Evolutionary conservation across 495 filamentous ascomycete species (phyloP), one percentile per base, ranked within the genome.

Genomic region (Hypoxylon intermedium): DNA sequence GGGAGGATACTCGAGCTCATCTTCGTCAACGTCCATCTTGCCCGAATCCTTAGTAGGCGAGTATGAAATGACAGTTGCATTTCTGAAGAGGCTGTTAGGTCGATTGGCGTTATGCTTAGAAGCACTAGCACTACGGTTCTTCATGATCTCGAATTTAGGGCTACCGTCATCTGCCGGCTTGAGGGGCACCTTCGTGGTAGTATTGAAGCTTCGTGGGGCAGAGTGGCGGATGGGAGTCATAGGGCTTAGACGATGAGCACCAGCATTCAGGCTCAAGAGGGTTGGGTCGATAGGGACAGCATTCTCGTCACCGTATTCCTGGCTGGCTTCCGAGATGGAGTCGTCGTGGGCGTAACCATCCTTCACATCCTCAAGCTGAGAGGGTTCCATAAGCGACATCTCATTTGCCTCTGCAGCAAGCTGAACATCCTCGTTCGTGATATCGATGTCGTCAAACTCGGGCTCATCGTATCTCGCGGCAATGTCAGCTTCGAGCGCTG

Each of bases 141-240:
- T 77, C 5, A 58, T 38, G 38, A 71, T 50, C 44, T 83, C 66
- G n/a, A 37, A n/a, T 6, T 37, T 37, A 2, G 87, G 85, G 1
- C 82, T 84, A 1, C 83, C 78, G 0, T 88, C 79, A 12, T 85
- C 87, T 37, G 85, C 86, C 0, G 84, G 78, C 71, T 89, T 90
- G 20, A 92, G 73, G 3, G 89, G 88, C 0, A 92, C 87, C 74
- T 91, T 93, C 11, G 85, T 87, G 0, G 89, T 83, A 0, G 89
- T 92, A 66, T 90, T 85, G 52, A 88, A 79, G 11, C 83, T 51
- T 7, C 68, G 60, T 2, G 51, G 23, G 6, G 54, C 56, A 20
- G 70, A 30, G 9, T 41, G 51, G 15, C 75, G 72, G 40, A 60
- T 62, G 0, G 78, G 77, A 12, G 76, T 79, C 6, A 73, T 65